These are phyloP conservation scores for Cryphonectria japonica DNA, from an alignment of 2,329 filamentous ascomycete species.

Conservation along the genomic window DNA sequence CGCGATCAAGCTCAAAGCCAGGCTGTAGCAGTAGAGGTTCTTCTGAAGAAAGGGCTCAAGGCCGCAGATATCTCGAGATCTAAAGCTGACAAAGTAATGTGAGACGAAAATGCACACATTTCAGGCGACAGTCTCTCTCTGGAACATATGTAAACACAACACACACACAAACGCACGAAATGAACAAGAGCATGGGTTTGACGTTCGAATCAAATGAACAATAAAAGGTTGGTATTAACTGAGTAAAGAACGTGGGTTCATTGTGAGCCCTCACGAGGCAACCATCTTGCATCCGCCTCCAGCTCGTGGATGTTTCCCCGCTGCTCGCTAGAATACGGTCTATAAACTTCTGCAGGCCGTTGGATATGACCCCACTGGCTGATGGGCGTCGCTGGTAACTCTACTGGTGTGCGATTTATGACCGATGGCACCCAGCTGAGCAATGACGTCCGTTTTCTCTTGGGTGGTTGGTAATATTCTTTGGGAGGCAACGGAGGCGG, in stretches of 20 bases:
- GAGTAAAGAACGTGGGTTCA: background rate
- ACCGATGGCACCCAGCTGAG: conserved; percentile 27
- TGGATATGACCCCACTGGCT: conserved; percentile 16
- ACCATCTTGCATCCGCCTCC: conserved; percentile 27
- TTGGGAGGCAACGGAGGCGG: conserved; percentile 27
- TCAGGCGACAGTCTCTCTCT: background rate
- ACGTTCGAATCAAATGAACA: conserved; percentile 12
- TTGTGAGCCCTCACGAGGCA: conserved; percentile 13
- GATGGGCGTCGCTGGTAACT: conserved; percentile 26
- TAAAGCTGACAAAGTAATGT: background rate
- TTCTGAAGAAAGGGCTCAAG: background rate
- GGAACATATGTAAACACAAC: background rate
- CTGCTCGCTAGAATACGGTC: conserved; percentile 19
- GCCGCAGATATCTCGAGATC: background rate
- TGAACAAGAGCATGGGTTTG: background rate
- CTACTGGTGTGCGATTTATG: conserved; percentile 24
- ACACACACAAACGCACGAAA: background rate
- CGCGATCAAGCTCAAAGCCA: background rate
- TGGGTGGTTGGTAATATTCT: conserved; percentile 15
- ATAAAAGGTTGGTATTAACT: conserved; percentile 20
- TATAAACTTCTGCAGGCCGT: conserved; percentile 19
- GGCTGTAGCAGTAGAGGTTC: background rate
- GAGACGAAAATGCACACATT: conserved; percentile 16
- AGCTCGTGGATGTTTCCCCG: conserved; percentile 18
- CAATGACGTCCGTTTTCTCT: conserved; percentile 25